These are phyloP conservation scores for Mortierella claussenii DNA, from an alignment of 192 early-diverging fungal species.

Conservation along the genomic window DNA sequence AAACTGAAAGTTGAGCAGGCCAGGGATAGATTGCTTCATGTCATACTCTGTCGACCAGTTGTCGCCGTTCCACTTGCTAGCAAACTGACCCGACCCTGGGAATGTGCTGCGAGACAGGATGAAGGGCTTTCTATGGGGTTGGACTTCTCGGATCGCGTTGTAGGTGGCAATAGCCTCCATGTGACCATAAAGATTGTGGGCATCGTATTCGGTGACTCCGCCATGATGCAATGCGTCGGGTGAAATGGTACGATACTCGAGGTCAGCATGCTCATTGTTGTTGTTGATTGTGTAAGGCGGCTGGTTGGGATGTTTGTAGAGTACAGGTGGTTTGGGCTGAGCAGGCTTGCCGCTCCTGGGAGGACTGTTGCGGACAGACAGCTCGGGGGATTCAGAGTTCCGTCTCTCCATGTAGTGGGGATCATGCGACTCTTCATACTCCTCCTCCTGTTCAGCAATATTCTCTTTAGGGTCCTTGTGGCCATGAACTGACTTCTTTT, in stretches of 20 bases:
- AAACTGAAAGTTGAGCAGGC: slow-evolving; percentile 68
- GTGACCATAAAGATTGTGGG: slow-evolving; percentile 68
- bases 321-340: not conserved
- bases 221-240: slow-evolving; percentile 54
- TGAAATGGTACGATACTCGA: slow-evolving; percentile 40
- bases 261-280: slow-evolving; percentile 22
- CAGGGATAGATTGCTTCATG: slow-evolving; percentile 68
- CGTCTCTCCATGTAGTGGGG: slow-evolving; percentile 1
- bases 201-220: slow-evolving; percentile 61
- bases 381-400: not conserved
- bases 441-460: slow-evolving; percentile 6
- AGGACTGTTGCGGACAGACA: not conserved
- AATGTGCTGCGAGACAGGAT: slow-evolving; percentile 72
- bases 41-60: slow-evolving; percentile 64
- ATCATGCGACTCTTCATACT: slow-evolving; percentile 13
- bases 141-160: slow-evolving; percentile 52
- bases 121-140: slow-evolving; percentile 62
- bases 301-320: slow-evolving; percentile 11
- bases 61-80: slow-evolving; percentile 65
- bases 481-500: not conserved
- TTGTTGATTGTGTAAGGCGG: slow-evolving; percentile 53
- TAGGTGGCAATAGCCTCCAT: slow-evolving; percentile 66
- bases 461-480: slow-evolving; percentile 1
- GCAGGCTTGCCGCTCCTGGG: not conserved
- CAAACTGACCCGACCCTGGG: slow-evolving; percentile 63